Base-by-base conservation (phyloP, 2,329 filamentous ascomycete species). In the Arthroderma sp. region DNA sequence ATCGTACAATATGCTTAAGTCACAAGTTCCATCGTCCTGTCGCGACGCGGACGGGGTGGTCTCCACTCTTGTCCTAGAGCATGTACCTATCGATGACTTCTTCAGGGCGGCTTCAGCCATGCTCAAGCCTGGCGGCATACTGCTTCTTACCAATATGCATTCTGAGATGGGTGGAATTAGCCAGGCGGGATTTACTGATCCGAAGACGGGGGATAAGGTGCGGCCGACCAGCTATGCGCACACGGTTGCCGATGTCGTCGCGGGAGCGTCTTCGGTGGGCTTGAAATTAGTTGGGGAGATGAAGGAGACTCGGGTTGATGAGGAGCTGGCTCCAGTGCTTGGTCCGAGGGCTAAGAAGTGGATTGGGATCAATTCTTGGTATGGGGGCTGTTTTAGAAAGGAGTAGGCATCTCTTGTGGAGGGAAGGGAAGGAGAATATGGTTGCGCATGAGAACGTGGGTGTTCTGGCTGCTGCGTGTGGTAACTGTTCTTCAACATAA, bases 111-210 rank as follows among this genome's bases (percentile, higher is more conserved):
- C 70, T 0, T 53, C 64, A 1, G 51, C 53, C 7, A 58, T 74
- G 1, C 57, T 82, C 10, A 53, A 51, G 2, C 61, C 64, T 0
- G 68, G 68, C 0, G 77, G 72, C 0, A 59, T 70, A 40, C 60
- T 79, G 4, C 62, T 82, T 6, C 54, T 82, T n/a, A 82, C 77
- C 1, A 82, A 82, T 53, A 83, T 83, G 79, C 79, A 83, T 56
- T 60, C 68, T 1, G 73, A 80, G 3, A 82, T 82, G 77, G 78
- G 77, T 1, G 50, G 50, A 9, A 65, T 70, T 10, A 73, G 71
- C 28, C 76, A 78, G 54, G 78, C 78, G 0, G 78, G 79, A 0
- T 82, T 83, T 53, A 65, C 76, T 8, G 74, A 77, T 55, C 58
- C 58, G 5, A 60, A 58, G 11, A 68, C 69, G 1, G 71, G 70